Percentiles rank a stretch among this genome's conserved stretches.
These are phyloP conservation scores for Carex parvula DNA, from an alignment of 176 grass and related monocot species.

Conservation along the genomic window DNA sequence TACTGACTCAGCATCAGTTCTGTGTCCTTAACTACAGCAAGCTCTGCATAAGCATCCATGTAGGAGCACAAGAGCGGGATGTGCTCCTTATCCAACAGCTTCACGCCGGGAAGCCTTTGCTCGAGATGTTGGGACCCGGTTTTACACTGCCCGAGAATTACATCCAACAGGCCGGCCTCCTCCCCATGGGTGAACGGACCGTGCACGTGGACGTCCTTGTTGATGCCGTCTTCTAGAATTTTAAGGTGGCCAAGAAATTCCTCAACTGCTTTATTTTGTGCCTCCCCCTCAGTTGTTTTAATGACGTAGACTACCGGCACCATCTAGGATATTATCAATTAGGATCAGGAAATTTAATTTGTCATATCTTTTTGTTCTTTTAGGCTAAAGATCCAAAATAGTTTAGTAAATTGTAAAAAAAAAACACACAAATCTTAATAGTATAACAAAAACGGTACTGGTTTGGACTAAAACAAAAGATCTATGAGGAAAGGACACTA, in stretches of 20 bases:
- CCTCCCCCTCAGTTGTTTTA: constrained; percentile 5
- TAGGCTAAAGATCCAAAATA: background rate
- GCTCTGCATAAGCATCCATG: constrained; percentile 23
- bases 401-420: too few species aligned
- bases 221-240: constrained; percentile 25
- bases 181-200: constrained; percentile 17
- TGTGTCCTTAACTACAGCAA: constrained; percentile 21
- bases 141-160: background rate
- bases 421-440: background rate
- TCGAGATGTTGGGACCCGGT: background rate
- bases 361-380: background rate
- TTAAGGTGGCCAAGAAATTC: background rate
- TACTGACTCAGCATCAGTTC: background rate
- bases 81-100: constrained; percentile 4
- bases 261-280: constrained; percentile 16
- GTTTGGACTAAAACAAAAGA: background rate
- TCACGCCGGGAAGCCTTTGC: background rate
- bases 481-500: background rate
- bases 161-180: constrained; percentile 15
- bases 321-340: background rate
- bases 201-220: constrained; percentile 22
- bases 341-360: background rate
- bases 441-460: background rate
- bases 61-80: background rate
- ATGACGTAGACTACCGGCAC: background rate